Conservation (phyloP, 768 basidiomycete genomes). For the Pleurotus salmoneostramineus region DNA sequence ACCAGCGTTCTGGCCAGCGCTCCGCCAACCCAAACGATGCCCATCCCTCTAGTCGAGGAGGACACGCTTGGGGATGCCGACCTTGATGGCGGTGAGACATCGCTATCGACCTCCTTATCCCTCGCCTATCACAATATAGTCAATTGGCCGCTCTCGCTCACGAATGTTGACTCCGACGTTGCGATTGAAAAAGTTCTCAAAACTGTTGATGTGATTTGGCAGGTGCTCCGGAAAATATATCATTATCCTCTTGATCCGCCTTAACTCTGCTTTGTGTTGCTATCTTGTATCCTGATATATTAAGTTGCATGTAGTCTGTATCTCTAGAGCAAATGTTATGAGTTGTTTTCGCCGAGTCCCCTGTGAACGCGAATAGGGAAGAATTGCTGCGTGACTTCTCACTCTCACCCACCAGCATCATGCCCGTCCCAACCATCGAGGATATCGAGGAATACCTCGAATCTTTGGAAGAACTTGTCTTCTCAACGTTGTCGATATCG, state of each 20-base stretch:
- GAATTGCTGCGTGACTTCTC: neutral
- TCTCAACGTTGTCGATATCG: constrained; percentile 49
- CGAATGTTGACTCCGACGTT: constrained; percentile 16
- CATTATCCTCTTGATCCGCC: constrained; percentile 59
- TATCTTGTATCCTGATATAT: neutral
- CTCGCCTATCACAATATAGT: constrained; percentile 1
- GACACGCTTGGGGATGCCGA: neutral
- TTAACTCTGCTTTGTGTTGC: neutral
- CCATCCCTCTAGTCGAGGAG: neutral
- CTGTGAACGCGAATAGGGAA: neutral
- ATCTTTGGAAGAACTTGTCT: constrained; percentile 60
- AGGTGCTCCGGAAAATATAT: constrained; percentile 43
- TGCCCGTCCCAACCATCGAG: constrained; percentile 41
- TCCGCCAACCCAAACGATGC: neutral
- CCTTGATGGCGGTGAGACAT: neutral
- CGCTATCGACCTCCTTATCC: neutral
- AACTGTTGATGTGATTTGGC: constrained; percentile 40
- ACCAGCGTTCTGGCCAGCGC: constrained; percentile 4
- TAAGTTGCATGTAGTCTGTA: neutral
- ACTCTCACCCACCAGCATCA: neutral
- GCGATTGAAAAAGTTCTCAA: constrained; percentile 32
- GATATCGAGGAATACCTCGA: constrained; percentile 70
- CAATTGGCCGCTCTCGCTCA: constrained; percentile 24
- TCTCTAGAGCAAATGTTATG: neutral
- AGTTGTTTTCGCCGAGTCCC: too few relatives aligned